Evolutionary conservation across 768 basidiomycete genomes (phyloP).

Genomic region (Lactarius sanguifluus): DNA sequence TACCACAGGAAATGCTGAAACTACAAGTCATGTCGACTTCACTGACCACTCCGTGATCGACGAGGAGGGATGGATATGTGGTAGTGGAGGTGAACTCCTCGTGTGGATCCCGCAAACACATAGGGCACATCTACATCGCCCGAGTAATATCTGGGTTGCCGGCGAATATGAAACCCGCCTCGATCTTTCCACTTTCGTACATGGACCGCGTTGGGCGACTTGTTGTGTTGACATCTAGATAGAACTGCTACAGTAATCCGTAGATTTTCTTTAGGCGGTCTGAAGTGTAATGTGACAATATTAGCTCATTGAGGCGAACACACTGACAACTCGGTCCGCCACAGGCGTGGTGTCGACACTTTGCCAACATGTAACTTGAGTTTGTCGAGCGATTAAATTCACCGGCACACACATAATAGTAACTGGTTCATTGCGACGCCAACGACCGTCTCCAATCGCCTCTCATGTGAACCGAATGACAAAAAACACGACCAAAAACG

Average conservation of each 20-base stretch:
- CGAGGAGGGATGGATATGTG: background rate
- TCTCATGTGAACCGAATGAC: slow-evolving; percentile 63
- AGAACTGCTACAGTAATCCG: background rate
- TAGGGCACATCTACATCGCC: background rate
- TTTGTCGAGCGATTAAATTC: too few species aligned
- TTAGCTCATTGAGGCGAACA: too few species aligned
- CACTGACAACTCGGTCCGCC: too few species aligned
- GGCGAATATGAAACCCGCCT: background rate
- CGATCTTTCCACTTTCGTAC: background rate
- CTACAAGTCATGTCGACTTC: background rate
- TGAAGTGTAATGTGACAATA: too few species aligned
- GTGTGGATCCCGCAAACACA: background rate
- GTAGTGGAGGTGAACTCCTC: background rate
- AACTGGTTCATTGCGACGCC: too few species aligned
- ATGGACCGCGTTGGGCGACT: background rate
- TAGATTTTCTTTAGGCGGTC: background rate
- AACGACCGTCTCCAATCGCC: too few species aligned
- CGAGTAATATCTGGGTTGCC: background rate
- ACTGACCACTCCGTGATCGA: background rate
- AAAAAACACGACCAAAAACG: slow-evolving; percentile 70
- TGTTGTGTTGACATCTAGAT: background rate
- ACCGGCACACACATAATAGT: too few species aligned
- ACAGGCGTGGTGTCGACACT: too few species aligned
- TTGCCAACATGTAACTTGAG: too few species aligned
- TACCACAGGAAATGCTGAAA: background rate